Percentiles rank a stretch among this genome's conserved stretches.
These are phyloP conservation scores for Sugiyamaella lignohabitans DNA, from an alignment of 805 yeast genomes.

Conservation along the genomic window DNA sequence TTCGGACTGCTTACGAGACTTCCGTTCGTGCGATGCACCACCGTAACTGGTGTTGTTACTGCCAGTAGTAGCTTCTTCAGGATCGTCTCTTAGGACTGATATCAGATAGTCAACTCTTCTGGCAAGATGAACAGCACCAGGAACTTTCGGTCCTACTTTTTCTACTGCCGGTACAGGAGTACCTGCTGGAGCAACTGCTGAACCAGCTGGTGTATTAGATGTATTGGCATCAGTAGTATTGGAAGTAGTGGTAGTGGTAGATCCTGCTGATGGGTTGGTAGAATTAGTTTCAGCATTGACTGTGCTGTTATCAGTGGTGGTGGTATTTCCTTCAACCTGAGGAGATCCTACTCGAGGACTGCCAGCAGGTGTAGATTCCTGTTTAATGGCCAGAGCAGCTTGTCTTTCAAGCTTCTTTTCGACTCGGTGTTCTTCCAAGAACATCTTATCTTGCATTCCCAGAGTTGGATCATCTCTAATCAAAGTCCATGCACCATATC, in stretches of 20 bases:
- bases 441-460: constrained; percentile 78
- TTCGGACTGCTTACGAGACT: constrained; percentile 2
- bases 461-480: constrained; percentile 93
- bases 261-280: neutral
- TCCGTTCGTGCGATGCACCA: neutral
- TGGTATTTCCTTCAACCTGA: constrained; percentile 21
- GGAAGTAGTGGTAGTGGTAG: neutral
- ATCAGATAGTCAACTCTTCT: constrained; percentile 88
- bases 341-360: constrained; percentile 32
- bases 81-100: constrained; percentile 56
- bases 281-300: neutral
- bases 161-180: constrained; percentile 20
- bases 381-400: constrained; percentile 11
- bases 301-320: constrained; percentile 13
- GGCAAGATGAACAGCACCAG: constrained; percentile 86
- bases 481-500: constrained; percentile 92
- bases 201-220: too few species aligned
- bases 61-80: neutral
- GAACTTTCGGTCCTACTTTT: constrained; percentile 56
- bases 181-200: too few species aligned
- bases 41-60: too few species aligned
- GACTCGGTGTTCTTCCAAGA: constrained; percentile 45
- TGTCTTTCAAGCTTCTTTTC: constrained; percentile 34
- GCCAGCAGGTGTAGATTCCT: constrained; percentile 2
- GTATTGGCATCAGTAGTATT: too few species aligned